Conservation (phyloP, 768 basidiomycete genomes). For the Collybia nuda region DNA sequence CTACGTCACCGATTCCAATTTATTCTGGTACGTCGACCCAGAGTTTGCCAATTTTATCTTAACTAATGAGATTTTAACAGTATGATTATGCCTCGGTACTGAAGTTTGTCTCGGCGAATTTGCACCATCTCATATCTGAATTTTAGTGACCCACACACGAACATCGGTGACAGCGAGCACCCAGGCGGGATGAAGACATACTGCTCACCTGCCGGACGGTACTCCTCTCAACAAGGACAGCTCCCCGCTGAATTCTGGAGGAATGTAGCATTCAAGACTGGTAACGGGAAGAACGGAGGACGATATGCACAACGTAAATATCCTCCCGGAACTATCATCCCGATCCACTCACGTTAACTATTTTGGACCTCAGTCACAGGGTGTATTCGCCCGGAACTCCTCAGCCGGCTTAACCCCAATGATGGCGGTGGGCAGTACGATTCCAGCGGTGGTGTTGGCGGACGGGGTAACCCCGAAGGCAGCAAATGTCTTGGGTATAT, state of each 20-base stretch:
- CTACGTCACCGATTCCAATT: conserved; percentile 39
- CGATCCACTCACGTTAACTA: too few species aligned
- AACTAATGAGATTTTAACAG: conserved; percentile 16
- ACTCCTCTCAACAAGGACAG: conserved; percentile 41
- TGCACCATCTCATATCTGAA: background rate
- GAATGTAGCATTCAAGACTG: conserved; percentile 44
- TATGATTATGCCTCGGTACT: conserved; percentile 48
- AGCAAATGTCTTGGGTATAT: conserved; percentile 49
- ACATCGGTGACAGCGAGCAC: conserved; percentile 53
- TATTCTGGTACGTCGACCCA: conserved; percentile 39
- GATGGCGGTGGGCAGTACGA: conserved; percentile 61
- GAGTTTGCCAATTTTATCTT: background rate
- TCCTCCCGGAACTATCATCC: background rate
- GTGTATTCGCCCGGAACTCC: conserved; percentile 45
- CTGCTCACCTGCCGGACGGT: conserved; percentile 44
- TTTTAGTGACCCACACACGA: conserved; percentile 43
- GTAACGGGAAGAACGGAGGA: conserved; percentile 36
- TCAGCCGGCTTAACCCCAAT: conserved; percentile 42
- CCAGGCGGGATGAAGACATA: conserved; percentile 56
- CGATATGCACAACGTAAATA: conserved; percentile 45
- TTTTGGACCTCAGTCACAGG: conserved; percentile 45
- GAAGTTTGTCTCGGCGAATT: background rate
- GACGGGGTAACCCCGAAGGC: conserved; percentile 50
- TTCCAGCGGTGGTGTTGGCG: conserved; percentile 51
- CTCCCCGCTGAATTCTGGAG: conserved; percentile 50